Percentiles rank a stretch among this genome's conserved stretches.
Evolutionary conservation across 495 filamentous ascomycete genomes (phyloP).

Genomic region (Tuber brumale): DNA sequence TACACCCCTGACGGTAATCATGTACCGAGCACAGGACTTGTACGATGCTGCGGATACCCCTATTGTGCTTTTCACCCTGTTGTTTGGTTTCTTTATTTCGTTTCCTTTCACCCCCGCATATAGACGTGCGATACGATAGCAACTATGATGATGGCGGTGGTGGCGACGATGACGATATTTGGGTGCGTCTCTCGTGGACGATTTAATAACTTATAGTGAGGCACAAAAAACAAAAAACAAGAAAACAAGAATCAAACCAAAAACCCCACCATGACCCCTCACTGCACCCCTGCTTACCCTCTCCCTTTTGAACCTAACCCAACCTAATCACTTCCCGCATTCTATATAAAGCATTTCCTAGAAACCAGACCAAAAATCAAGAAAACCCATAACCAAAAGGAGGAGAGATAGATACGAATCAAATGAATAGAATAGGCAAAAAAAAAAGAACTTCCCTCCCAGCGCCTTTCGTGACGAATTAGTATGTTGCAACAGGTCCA

Average conservation of each 20-base stretch:
- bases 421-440: background rate
- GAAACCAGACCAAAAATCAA: background rate
- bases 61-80: background rate
- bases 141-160: background rate
- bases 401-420: background rate
- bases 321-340: background rate
- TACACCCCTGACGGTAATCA: background rate
- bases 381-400: background rate
- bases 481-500: conserved; percentile 1
- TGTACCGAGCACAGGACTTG: no score
- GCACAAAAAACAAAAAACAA: background rate
- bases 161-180: background rate
- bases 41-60: background rate
- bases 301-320: background rate
- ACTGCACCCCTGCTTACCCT: background rate
- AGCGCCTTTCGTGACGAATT: background rate
- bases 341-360: conserved; percentile 1
- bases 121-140: background rate
- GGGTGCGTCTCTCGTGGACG: background rate
- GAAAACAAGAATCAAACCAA: conserved; percentile 1
- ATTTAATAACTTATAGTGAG: background rate
- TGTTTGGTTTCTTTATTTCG: background rate
- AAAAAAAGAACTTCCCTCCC: conserved; percentile 1
- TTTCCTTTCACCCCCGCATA: background rate
- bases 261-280: conserved; percentile 5